Percentiles rank a stretch among this genome's conserved stretches.
phyloP scores from a whole-genome alignment of 495 filamentous ascomycete species.

The Cladorrhinum samala region DNA sequence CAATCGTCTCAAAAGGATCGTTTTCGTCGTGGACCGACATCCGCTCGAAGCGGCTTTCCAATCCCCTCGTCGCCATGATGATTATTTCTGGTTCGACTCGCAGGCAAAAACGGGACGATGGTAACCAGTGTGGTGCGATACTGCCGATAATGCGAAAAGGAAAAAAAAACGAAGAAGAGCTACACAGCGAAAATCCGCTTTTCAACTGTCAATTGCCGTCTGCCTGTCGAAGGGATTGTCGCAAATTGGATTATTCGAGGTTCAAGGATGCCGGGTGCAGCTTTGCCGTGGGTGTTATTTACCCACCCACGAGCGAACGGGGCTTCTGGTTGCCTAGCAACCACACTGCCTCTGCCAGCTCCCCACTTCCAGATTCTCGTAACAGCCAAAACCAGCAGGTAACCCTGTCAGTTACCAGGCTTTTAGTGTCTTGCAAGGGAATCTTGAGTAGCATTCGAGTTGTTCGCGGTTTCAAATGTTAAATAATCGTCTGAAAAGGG shows the following conservation, averaged over 20 bases:
- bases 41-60: slow-evolving; percentile 78
- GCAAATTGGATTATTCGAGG: slow-evolving; percentile 1
- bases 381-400: background rate
- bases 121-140: background rate
- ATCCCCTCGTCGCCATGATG: slow-evolving; percentile 43
- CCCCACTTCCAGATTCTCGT: too few relatives aligned
- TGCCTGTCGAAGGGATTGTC: background rate
- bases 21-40: slow-evolving; percentile 80
- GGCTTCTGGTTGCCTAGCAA: slow-evolving; percentile 22
- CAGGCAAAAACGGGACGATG: background rate
- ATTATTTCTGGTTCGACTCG: background rate
- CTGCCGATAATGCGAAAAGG: background rate
- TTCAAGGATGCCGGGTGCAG: slow-evolving; percentile 7
- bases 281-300: slow-evolving; percentile 5
- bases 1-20: slow-evolving; percentile 33
- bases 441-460: too few relatives aligned
- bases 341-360: slow-evolving; percentile 1
- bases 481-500: too few relatives aligned
- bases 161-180: background rate
- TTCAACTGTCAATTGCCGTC: background rate
- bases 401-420: background rate
- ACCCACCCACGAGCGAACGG: background rate
- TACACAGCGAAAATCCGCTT: too few relatives aligned
- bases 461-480: too few relatives aligned
- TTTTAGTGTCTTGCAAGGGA: too few relatives aligned